These are phyloP conservation scores for Microdochium bolleyi DNA, from an alignment of 2,329 filamentous ascomycete species.

Conservation along the genomic window DNA sequence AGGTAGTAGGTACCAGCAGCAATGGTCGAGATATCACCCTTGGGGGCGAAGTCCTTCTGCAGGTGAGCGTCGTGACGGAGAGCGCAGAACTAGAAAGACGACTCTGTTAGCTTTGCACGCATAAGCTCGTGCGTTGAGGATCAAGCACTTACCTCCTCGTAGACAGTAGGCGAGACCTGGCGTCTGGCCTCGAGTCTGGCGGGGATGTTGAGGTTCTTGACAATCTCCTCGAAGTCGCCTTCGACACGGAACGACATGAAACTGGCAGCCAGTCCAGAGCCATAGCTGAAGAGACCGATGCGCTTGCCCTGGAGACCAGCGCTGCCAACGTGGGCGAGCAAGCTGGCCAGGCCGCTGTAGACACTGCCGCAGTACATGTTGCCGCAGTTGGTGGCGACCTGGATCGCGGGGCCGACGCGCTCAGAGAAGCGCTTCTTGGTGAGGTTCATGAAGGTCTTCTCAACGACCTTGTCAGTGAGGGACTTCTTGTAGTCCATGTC, in stretches of 20 bases:
- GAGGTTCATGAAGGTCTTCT: conserved; percentile 80
- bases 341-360: conserved; percentile 66
- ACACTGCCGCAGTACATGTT: conserved; percentile 66
- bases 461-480: conserved; percentile 70
- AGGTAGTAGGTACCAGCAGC: conserved; percentile 68
- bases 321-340: conserved; percentile 57
- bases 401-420: conserved; percentile 64
- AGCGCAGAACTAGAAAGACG: conserved; percentile 56
- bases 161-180: conserved; percentile 61
- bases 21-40: conserved; percentile 61
- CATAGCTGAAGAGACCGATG: conserved; percentile 71
- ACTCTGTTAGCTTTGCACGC: conserved; percentile 11
- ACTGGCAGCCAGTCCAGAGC: conserved; percentile 64
- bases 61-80: conserved; percentile 78
- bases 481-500: conserved; percentile 76
- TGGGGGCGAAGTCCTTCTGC: conserved; percentile 68
- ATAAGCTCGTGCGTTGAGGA: background rate
- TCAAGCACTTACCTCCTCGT: conserved; percentile 57
- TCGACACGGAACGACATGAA: conserved; percentile 68
- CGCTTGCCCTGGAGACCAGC: conserved; percentile 62
- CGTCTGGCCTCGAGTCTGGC: conserved; percentile 58
- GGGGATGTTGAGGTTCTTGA: conserved; percentile 62
- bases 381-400: conserved; percentile 69
- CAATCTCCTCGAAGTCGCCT: conserved; percentile 61
- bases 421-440: conserved; percentile 80